Conservation (phyloP, 768 basidiomycete genomes). For the Russula abietina region DNA sequence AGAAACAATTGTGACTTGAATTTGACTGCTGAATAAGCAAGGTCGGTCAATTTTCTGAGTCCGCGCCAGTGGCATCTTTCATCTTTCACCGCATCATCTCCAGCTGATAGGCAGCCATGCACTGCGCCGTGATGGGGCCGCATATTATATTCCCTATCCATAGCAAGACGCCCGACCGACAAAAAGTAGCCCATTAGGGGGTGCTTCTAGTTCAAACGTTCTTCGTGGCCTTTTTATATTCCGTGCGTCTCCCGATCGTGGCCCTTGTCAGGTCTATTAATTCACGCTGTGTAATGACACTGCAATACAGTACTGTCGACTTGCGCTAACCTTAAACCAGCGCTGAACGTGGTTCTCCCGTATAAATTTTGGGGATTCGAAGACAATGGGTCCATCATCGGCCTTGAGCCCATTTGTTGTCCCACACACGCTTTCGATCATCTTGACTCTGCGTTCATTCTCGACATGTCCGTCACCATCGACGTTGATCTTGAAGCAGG, state of each 20-base stretch:
- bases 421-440: neutral
- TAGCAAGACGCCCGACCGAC: neutral
- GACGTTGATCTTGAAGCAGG: neutral
- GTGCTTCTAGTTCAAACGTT: neutral
- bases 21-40: too few species aligned
- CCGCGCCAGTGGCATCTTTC: too few species aligned
- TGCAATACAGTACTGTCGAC: neutral
- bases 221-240: neutral
- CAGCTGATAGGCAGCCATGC: neutral
- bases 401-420: too few species aligned
- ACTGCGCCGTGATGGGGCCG: neutral
- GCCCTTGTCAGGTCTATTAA: neutral
- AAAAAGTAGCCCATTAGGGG: neutral
- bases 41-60: too few species aligned
- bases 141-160: neutral
- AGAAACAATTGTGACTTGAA: too few species aligned
- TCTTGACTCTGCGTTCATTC: neutral
- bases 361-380: neutral
- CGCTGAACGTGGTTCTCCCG: neutral
- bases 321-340: neutral
- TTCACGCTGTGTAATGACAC: neutral
- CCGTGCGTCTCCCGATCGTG: neutral
- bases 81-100: neutral
- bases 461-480: neutral
- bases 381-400: neutral